Evolutionary conservation across 2,329 filamentous ascomycete species (phyloP), one percentile per base, ranked within the genome.

Genomic region (Ceratocystis eucalypticola): DNA sequence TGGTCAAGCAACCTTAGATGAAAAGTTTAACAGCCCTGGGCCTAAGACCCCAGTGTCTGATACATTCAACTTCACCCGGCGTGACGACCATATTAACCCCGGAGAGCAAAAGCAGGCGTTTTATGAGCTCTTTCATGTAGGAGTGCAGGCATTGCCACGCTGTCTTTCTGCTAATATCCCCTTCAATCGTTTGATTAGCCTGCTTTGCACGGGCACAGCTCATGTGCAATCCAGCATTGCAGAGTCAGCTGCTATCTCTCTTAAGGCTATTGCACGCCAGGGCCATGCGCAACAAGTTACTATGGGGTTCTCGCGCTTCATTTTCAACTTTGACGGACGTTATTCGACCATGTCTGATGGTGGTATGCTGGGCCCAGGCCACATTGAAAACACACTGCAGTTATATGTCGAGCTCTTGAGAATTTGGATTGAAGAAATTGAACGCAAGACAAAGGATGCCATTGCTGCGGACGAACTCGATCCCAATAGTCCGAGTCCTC

Each of bases 271-370:
- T 71, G 94, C 95, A 10, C 84, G 89, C 41, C 94, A 99, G 72
- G 89, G 88, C 6, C 89, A 96, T 75, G 92, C 94, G 0, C 91
- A 99, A 71, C 89, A 94, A 74, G 94, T 99, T 2, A 96, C 92
- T 0, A 96, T 95, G 76, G 93, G 94, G 0, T 99, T 99, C 76
- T 90, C 94, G 46, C 83, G 92, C 30, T 99, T 97, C 76, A 99
- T 99, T 65, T 99, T 99, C 78, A 96, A 94, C 71, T 99, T 97
- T 74, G 95, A 99, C 74, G 92, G 96, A 70, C 86, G 92, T 28
- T 99, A 99, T 74, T 91, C 93, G 0, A 97, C 94, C 41, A 96
- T 97, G 86, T 96, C 92, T 8, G 94, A 99, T 72, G 94, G 95
- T 41, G 94, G 94, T 1, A 94, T 99, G 87, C 84, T 99, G 28